phyloP scores from a whole-genome alignment of 2,329 filamentous ascomycete genomes.

The Talaromyces sp. region DNA sequence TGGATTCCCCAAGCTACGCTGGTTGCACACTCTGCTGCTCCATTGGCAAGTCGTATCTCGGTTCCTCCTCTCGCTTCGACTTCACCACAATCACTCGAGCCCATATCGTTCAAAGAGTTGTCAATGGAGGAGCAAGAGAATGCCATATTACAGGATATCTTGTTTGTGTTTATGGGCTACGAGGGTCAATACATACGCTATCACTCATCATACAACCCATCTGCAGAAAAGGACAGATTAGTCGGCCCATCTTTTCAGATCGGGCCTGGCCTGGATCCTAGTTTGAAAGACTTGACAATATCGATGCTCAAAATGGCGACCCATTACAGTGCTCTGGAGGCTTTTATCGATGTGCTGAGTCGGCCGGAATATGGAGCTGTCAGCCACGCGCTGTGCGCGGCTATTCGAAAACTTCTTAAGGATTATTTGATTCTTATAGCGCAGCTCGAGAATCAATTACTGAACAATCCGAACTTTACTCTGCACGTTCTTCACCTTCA shows the following conservation, averaged over 20 bases:
- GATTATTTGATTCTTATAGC: constrained; percentile 92
- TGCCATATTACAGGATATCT: constrained; percentile 79
- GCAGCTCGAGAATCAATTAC: constrained; percentile 86
- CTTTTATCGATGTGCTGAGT: constrained; percentile 92
- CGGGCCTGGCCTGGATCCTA: constrained; percentile 80
- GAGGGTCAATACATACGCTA: constrained; percentile 97
- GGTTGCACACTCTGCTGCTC: constrained; percentile 65
- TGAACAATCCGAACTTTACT: constrained; percentile 85
- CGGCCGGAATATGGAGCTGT: constrained; percentile 89
- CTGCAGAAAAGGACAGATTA: constrained; percentile 80
- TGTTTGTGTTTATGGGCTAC: constrained; percentile 97
- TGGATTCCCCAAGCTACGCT: constrained; percentile 82
- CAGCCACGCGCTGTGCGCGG: constrained; percentile 93
- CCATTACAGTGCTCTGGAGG: constrained; percentile 85
- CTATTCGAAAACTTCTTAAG: constrained; percentile 83
- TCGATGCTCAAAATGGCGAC: constrained; percentile 93
- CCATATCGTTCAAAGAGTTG: constrained; percentile 64
- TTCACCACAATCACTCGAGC: constrained; percentile 66
- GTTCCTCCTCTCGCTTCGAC: constrained; percentile 60
- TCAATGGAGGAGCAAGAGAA: constrained; percentile 79
- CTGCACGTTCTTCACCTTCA: constrained; percentile 90
- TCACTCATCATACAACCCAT: constrained; percentile 73
- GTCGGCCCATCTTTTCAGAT: constrained; percentile 78
- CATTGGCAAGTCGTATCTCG: constrained; percentile 66
- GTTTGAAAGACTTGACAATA: constrained; percentile 76